Evolutionary conservation across 306 rosid genomes (phyloP).

Genomic region (Gastrolobium villosum): DNA sequence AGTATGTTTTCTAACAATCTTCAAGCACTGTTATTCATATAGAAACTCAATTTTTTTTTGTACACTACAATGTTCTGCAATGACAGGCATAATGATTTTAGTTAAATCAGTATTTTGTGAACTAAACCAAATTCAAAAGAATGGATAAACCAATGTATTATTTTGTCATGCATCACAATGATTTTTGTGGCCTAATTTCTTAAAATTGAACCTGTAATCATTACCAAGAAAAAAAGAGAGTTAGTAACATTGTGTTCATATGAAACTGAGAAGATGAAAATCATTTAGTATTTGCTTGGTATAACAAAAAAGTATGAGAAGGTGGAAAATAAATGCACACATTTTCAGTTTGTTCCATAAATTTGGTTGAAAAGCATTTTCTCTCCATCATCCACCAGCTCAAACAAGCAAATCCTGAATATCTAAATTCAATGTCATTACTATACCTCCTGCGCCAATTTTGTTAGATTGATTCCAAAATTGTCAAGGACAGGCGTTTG

Average conservation of each 20-base stretch:
- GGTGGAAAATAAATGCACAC: slow-evolving; percentile 6
- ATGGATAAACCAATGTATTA: not conserved
- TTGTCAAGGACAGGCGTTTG: slow-evolving; percentile 69
- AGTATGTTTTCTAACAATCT: not conserved
- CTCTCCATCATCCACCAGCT: not conserved
- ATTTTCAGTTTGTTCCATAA: not conserved
- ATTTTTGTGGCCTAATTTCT: not conserved
- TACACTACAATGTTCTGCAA: too few species aligned
- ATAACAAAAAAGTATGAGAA: not conserved
- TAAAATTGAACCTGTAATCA: not conserved
- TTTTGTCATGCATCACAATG: not conserved
- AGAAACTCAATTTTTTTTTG: not conserved
- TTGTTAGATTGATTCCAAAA: slow-evolving; percentile 74
- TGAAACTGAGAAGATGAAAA: not conserved
- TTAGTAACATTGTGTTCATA: not conserved
- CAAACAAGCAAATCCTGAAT: not conserved
- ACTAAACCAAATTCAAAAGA: not conserved
- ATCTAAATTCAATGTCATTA: not conserved
- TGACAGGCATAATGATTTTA: too few species aligned
- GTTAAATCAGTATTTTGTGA: not conserved
- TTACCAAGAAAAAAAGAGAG: not conserved
- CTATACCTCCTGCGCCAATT: slow-evolving; percentile 75
- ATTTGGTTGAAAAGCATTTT: not conserved
- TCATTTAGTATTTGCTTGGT: not conserved
- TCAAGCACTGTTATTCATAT: not conserved